Percentiles rank a stretch among this genome's conserved stretches.
These are phyloP conservation scores for Sclerotinia nivalis DNA, from an alignment of 2,329 filamentous ascomycete genomes.

Conservation along the genomic window DNA sequence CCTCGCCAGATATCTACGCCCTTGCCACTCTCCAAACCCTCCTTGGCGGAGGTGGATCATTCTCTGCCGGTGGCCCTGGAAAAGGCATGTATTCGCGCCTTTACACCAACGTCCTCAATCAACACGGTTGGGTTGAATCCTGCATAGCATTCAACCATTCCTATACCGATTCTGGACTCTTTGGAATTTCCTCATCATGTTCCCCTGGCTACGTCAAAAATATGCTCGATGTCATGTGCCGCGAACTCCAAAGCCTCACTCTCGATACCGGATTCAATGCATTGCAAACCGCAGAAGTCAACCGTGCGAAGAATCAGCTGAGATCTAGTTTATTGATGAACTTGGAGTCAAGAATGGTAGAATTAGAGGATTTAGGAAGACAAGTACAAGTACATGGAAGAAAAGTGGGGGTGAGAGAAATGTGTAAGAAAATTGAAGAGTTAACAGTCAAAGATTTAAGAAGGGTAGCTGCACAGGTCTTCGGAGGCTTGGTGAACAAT, in stretches of 20 bases:
- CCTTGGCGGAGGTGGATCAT: conserved; percentile 92
- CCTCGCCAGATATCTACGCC: conserved; percentile 90
- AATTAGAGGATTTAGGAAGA: conserved; percentile 90
- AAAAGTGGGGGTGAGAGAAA: conserved; percentile 88
- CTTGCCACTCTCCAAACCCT: conserved; percentile 94
- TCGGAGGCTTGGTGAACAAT: conserved; percentile 76
- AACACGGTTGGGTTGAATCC: conserved; percentile 95
- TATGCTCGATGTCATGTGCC: conserved; percentile 96
- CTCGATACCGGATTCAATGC: conserved; percentile 72
- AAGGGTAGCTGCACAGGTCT: conserved; percentile 75
- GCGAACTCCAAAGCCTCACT: conserved; percentile 78
- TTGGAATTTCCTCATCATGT: conserved; percentile 89
- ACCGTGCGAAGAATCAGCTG: conserved; percentile 95
- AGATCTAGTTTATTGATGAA: conserved; percentile 93
- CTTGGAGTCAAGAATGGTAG: conserved; percentile 93
- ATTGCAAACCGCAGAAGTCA: conserved; percentile 75
- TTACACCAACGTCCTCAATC: conserved; percentile 97
- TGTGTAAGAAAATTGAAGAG: conserved; percentile 83
- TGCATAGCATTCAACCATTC: conserved; percentile 97
- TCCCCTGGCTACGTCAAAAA: conserved; percentile 72
- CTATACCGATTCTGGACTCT: conserved; percentile 93
- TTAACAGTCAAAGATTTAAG: conserved; percentile 79
- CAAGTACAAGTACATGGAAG: conserved; percentile 96
- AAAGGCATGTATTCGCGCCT: conserved; percentile 99
- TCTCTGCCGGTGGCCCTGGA: conserved; percentile 92